These are phyloP conservation scores for Podospora anserina DNA, from an alignment of 495 filamentous ascomycete genomes.

Conservation along the genomic window DNA sequence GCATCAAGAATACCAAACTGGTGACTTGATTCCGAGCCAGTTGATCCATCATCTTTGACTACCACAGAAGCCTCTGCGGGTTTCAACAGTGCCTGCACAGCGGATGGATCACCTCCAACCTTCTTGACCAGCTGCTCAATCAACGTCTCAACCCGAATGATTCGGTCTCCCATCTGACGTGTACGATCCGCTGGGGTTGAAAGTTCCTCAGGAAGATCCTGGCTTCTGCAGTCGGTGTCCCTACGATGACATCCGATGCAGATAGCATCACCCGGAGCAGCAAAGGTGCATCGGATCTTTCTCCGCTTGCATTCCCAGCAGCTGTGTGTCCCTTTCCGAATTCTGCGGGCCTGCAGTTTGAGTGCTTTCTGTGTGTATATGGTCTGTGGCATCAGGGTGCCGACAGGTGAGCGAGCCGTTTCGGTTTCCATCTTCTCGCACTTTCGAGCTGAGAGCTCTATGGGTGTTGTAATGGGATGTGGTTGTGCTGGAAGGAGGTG, in stretches of 20 bases:
- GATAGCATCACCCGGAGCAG: conserved; percentile 27
- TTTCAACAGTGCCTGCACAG: neutral
- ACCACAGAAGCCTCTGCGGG: neutral
- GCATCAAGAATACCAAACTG: neutral
- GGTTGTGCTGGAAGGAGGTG: neutral
- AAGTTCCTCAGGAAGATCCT: conserved; percentile 40
- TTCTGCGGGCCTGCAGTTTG: neutral
- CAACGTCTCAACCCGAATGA: conserved; percentile 30
- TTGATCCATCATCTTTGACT: neutral
- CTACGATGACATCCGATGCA: conserved; percentile 46
- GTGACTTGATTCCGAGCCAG: neutral
- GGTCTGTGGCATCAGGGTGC: neutral
- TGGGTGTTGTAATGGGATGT: neutral
- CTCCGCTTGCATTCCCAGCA: conserved; percentile 54
- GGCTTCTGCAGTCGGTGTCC: conserved; percentile 40
- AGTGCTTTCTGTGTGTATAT: neutral
- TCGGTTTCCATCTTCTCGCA: neutral
- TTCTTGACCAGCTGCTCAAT: conserved; percentile 30
- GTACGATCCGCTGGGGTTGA: neutral
- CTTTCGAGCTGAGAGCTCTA: neutral
- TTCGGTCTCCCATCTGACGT: conserved; percentile 18
- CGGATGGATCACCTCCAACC: neutral
- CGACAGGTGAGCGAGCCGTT: neutral
- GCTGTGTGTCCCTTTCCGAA: conserved; percentile 50
- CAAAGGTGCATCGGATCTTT: conserved; percentile 49